A percentile compares a stretch with the other conserved stretches of the same genome.
These are phyloP conservation scores for Periglandula ipomoeae DNA, from an alignment of 2,329 filamentous ascomycete genomes.

Conservation along the genomic window DNA sequence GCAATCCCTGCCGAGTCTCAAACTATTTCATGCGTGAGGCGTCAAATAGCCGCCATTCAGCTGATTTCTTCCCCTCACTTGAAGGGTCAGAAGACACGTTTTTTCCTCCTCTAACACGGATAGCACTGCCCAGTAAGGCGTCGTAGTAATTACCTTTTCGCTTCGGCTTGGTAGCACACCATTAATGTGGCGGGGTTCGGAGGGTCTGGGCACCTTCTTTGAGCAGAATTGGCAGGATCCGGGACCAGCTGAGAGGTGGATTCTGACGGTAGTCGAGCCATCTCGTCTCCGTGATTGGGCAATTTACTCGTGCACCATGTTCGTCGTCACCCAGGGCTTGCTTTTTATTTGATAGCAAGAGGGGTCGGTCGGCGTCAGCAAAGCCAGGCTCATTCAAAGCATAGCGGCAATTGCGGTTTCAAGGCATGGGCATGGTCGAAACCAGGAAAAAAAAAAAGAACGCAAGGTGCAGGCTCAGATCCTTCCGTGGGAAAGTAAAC, in stretches of 20 bases:
- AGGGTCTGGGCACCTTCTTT: conserved; percentile 1
- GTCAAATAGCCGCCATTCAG: conserved; percentile 11
- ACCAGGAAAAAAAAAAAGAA: not conserved
- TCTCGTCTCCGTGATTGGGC: not conserved
- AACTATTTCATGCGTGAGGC: conserved; percentile 18
- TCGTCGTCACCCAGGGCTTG: conserved; percentile 1
- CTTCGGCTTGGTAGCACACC: not conserved
- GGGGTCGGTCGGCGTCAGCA: not conserved
- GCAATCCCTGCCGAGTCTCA: conserved; percentile 14
- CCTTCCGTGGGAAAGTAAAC: conserved; percentile 1
- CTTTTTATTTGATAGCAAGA: conserved; percentile 2
- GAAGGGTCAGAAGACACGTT: conserved; percentile 14
- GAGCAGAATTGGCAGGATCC: conserved; percentile 1
- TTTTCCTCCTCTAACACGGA: not conserved
- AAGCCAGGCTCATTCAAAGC: not conserved
- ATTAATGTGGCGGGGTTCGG: conserved; percentile 1
- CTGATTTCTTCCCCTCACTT: conserved; percentile 19
- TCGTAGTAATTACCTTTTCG: not conserved
- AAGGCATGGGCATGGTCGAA: not conserved
- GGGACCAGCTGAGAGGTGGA: conserved; percentile 2
- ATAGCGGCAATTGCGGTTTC: not conserved
- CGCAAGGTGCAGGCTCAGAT: not conserved
- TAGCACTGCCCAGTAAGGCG: conserved; percentile 1
- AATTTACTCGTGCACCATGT: conserved; percentile 3
- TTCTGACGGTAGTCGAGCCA: conserved; percentile 1